Evolutionary conservation across 768 basidiomycete genomes (phyloP).

Genomic region (Pholiota conissans): DNA sequence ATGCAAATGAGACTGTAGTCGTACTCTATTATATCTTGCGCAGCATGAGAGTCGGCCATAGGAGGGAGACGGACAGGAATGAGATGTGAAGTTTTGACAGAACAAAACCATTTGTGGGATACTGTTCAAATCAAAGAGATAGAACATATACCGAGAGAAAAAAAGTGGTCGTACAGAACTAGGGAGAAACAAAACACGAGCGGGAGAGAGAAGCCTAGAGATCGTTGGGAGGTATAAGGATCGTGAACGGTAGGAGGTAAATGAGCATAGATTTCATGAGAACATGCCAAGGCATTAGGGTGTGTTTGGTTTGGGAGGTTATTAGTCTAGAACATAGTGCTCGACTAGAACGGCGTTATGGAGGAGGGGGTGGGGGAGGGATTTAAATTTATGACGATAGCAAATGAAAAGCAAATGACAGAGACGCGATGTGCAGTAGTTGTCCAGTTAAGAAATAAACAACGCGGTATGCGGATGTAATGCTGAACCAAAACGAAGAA

Average conservation of each 20-base stretch:
- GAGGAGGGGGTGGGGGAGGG: conserved; percentile 2
- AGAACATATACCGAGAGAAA: conserved; percentile 10
- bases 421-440: conserved; percentile 21
- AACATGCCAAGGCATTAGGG: conserved; percentile 22
- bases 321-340: conserved; percentile 18
- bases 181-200: conserved; percentile 18
- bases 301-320: conserved; percentile 15
- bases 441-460: conserved; percentile 18
- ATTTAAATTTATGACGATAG: conserved; percentile 21
- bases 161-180: conserved; percentile 17
- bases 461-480: conserved; percentile 20
- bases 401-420: conserved; percentile 28
- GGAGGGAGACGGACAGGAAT: conserved; percentile 18
- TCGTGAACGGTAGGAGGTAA: conserved; percentile 13
- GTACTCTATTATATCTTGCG: conserved; percentile 26
- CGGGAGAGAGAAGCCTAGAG: conserved; percentile 16
- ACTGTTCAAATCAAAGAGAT: conserved; percentile 8
- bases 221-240: conserved; percentile 12
- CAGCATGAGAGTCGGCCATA: conserved; percentile 18
- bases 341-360: conserved; percentile 1
- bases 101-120: conserved; percentile 7
- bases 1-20: conserved; percentile 21
- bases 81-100: conserved; percentile 8
- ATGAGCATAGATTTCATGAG: conserved; percentile 26
- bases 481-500: conserved; percentile 16